Evolutionary conservation across 2,329 filamentous ascomycete species (phyloP), one percentile per base, ranked within the genome.

Genomic region (Lecanicillium sp.): DNA sequence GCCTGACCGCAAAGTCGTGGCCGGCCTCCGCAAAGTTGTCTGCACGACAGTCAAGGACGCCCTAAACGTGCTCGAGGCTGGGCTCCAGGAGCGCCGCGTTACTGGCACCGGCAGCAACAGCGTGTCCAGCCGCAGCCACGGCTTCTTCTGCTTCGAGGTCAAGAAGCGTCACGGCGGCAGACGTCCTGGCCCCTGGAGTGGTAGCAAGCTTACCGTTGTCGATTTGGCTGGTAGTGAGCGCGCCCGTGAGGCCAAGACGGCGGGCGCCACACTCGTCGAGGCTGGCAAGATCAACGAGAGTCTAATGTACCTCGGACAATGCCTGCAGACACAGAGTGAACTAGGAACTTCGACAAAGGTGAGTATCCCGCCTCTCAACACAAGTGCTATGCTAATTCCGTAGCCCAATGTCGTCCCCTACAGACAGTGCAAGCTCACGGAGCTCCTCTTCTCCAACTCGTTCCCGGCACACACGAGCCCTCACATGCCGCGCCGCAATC

Each of bases 271-370:
- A 0, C 77, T 98, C 12, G 91, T 87, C 0, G 93, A 98, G 69
- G 93, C 91, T 29, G 93, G 93, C 45, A 97, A 97, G 69, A 98
- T 98, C 64, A 98, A 98, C 61, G 90, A 96, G 66, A 95, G 88
- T 61, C 71, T 98, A 61, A 98, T 98, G 93, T 97, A 96, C 63
- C 77, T 98, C 1, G 93, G 93, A 0, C 93, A 97, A 62, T 98
- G 93, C 62, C 77, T 98, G 58, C 91, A 97, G 63, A 91, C 95
- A 76, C 91, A 96, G 64, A 90, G 86, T 51, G 88, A 91, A 57
- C 77, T 83, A 26, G 83, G 84, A 36, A 83, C 75, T 53, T 83
- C 82, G 11, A 81, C 77, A 61, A 91, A 88, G 78, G 86, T 87
- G 73, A 39, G 62, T 51, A 44, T 35, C 15, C 27, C 19, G 6